phyloP scores from a whole-genome alignment of 2,329 filamentous ascomycete genomes.

The Kalmusia sp. region DNA sequence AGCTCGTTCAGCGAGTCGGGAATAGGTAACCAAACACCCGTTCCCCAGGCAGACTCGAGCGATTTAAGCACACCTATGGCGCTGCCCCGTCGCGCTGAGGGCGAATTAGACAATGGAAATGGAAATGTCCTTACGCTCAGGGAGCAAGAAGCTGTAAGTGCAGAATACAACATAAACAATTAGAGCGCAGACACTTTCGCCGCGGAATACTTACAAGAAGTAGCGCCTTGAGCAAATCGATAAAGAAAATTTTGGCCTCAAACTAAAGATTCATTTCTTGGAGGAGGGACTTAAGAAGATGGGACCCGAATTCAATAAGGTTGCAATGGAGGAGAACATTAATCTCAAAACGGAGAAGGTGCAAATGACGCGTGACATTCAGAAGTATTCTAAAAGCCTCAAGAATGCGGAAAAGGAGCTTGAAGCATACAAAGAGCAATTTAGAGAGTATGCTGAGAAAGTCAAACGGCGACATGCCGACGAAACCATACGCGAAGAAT shows the following conservation, averaged over 20 bases:
- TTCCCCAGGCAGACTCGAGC: slow-evolving; percentile 82
- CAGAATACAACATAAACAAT: background rate
- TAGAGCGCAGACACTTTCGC: background rate
- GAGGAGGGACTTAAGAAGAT: slow-evolving; percentile 88
- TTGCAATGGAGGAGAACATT: slow-evolving; percentile 90
- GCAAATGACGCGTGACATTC: slow-evolving; percentile 86
- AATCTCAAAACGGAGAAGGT: slow-evolving; percentile 93
- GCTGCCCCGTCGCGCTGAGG: slow-evolving; percentile 69
- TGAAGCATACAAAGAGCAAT: slow-evolving; percentile 81
- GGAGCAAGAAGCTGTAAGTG: slow-evolving; percentile 85
- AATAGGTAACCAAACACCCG: slow-evolving; percentile 69
- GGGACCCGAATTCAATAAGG: slow-evolving; percentile 88
- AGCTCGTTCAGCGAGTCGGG: slow-evolving; percentile 63
- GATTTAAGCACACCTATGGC: slow-evolving; percentile 80
- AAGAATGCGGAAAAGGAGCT: slow-evolving; percentile 84
- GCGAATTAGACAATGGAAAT: slow-evolving; percentile 78
- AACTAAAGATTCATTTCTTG: slow-evolving; percentile 95
- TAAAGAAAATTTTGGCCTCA: slow-evolving; percentile 88
- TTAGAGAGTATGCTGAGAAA: slow-evolving; percentile 82
- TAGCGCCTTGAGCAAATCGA: slow-evolving; percentile 89
- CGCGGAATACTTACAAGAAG: slow-evolving; percentile 4
- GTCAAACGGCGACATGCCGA: slow-evolving; percentile 78
- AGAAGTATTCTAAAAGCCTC: slow-evolving; percentile 84
- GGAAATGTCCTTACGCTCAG: slow-evolving; percentile 90
- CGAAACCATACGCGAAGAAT: slow-evolving; percentile 70